Percentiles rank a stretch among this genome's conserved stretches.
Evolutionary conservation across 2,329 filamentous ascomycete species (phyloP).

Genomic region (Penicillium sp.): DNA sequence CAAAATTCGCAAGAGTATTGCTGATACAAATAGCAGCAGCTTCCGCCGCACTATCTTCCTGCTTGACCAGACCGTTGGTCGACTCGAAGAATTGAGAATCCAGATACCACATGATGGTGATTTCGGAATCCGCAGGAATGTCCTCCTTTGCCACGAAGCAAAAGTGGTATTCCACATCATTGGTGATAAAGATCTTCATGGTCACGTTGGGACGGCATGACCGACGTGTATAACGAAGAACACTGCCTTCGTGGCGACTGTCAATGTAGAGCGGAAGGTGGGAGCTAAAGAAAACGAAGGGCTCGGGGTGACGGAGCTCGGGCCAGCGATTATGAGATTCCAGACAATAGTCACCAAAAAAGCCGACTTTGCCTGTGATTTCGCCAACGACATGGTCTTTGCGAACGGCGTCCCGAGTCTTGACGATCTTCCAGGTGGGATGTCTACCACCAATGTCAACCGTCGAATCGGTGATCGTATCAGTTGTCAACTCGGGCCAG

Average conservation of each 20-base stretch:
- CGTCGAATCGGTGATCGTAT: constrained; percentile 55
- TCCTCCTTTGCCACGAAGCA: constrained; percentile 84
- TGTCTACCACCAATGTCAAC: constrained; percentile 57
- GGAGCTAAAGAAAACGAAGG: constrained; percentile 86
- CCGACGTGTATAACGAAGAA: constrained; percentile 83
- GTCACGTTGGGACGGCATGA: constrained; percentile 91
- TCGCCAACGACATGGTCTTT: constrained; percentile 65
- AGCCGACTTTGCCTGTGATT: constrained; percentile 75
- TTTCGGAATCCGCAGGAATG: constrained; percentile 61
- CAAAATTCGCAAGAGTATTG: constrained; percentile 52
- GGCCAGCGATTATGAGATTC: constrained; percentile 68
- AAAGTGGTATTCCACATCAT: constrained; percentile 80
- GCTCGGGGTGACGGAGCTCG: constrained; percentile 60
- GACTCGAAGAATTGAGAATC: constrained; percentile 44
- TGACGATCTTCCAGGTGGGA: constrained; percentile 67
- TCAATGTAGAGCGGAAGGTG: constrained; percentile 90
- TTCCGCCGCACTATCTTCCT: constrained; percentile 46
- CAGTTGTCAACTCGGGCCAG: constrained; percentile 54
- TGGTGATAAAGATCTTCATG: constrained; percentile 81
- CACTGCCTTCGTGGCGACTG: constrained; percentile 81
- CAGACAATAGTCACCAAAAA: constrained; percentile 71
- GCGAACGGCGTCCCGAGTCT: constrained; percentile 54
- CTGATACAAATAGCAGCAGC: constrained; percentile 49
- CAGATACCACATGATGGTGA: constrained; percentile 53
- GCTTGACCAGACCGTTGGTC: constrained; percentile 44